phyloP scores from a whole-genome alignment of 495 filamentous ascomycete species.

The Neurospora africana region DNA sequence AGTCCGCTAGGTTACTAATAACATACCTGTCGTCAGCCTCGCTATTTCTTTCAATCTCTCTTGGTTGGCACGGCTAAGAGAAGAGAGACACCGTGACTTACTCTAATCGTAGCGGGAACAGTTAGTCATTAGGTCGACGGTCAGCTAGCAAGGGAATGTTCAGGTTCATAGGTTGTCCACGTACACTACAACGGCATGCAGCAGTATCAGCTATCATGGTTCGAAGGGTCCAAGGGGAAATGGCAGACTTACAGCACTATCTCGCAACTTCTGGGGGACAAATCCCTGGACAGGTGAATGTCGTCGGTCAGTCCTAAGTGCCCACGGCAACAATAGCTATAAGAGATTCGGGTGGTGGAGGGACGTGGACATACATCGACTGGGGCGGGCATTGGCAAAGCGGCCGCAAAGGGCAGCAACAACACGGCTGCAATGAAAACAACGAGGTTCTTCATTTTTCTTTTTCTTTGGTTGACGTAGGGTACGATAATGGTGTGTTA shows the following conservation, averaged over 20 bases:
- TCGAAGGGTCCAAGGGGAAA: not conserved
- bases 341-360: no score
- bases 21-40: not conserved
- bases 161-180: no score
- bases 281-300: not conserved
- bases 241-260: not conserved
- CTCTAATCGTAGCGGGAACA: no score
- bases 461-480: not conserved
- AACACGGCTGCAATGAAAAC: not conserved
- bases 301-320: not conserved
- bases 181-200: not conserved
- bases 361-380: not conserved
- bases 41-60: not conserved
- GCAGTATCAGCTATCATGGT: not conserved
- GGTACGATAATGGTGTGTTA: not conserved
- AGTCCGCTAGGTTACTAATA: not conserved
- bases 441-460: not conserved
- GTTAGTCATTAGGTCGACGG: no score
- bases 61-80: not conserved
- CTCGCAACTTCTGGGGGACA: not conserved
- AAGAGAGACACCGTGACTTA: no score
- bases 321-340: not conserved
- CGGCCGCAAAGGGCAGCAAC: not conserved
- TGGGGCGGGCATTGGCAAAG: not conserved
- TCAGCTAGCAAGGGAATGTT: no score